Base-by-base conservation (phyloP, 257 asterid species). In the Solanum bulbocastanum region DNA sequence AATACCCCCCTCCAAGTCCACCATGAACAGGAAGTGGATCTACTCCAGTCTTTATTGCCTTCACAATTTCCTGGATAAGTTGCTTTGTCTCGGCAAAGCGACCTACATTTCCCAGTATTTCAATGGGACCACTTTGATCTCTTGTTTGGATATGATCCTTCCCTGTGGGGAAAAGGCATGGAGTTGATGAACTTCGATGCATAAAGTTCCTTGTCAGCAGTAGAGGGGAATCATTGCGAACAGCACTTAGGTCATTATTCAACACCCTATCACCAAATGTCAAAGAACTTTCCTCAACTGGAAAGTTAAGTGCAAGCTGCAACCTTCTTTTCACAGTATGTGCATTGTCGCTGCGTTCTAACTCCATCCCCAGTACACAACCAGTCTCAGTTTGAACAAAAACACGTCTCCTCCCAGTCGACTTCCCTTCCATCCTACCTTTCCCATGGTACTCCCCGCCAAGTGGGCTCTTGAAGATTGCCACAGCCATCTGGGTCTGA, bases 1-100 rank as follows among this genome's bases (percentile, higher is more conserved):
- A 95, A 86, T 97, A 97, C 0, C 98, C 99, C 85, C 99, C 99
- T 76, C 99, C 99, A 84, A 97, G 98, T 87, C 99, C 99, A 86
- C 99, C 73, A 44, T 92, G 92, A 42, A 94, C 97, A 16, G 95
- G 98, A 79, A 95, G 82, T 10, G 99, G 99, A 86, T 97, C 99
- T 40, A 96, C 91, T 25, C 99, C 98, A 39, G 92, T 91, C 88
- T 96, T 95, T 74, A 95, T 92, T 9, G 94, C 99, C 93, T 96
- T 95, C 58, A 91, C 95, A 81, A 94, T 95, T 89, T 97, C 96
- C 92, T 95, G 92, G 16, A 96, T 96, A 82, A 96, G 93, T 75
- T 89, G 96, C 89, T 93, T 93, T 3, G 94, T 95, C 86, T 92
- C 92, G 72, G 91, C 88, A 91, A 93, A 92, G 75, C 90, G 87